Conservation (phyloP, 805 yeast species). For the Starmerella lactis-condensi region DNA sequence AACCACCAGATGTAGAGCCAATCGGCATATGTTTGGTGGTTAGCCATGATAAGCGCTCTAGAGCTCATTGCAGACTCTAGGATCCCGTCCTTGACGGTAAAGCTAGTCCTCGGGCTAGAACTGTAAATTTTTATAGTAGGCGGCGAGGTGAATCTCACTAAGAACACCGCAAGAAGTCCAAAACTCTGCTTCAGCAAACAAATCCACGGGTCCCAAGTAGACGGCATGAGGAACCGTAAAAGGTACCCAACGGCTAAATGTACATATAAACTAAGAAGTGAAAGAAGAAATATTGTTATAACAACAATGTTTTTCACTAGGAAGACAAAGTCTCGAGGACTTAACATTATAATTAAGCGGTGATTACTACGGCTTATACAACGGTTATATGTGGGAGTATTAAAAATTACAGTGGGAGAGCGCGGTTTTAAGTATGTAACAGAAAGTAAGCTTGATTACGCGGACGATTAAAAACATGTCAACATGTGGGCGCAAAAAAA, state of each 20-base stretch:
- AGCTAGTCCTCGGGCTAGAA: not conserved
- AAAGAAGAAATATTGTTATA: conserved; percentile 6
- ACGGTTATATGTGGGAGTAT: not conserved
- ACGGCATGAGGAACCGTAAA: conserved; percentile 5
- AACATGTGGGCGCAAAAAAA: too few relatives aligned
- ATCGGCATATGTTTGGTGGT: conserved; percentile 86
- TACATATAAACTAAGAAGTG: conserved; percentile 5
- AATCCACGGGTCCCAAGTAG: conserved; percentile 13
- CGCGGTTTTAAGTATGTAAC: too few relatives aligned
- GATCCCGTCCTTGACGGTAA: conserved; percentile 5
- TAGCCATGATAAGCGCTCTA: conserved; percentile 53
- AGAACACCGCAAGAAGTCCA: conserved; percentile 6
- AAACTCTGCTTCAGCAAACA: conserved; percentile 13
- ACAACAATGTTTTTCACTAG: conserved; percentile 5
- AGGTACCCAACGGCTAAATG: conserved; percentile 12
- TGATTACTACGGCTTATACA: not conserved
- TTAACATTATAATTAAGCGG: not conserved
- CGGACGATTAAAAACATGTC: too few relatives aligned
- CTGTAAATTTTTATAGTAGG: conserved; percentile 10
- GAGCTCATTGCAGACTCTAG: conserved; percentile 24
- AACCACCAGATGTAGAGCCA: conserved; percentile 88
- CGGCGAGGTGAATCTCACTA: conserved; percentile 9
- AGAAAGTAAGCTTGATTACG: too few relatives aligned
- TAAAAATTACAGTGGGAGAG: not conserved
- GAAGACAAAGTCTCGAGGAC: too few relatives aligned